These are phyloP conservation scores for Crepidotus variabilis DNA, from an alignment of 768 basidiomycete genomes.

Conservation along the genomic window DNA sequence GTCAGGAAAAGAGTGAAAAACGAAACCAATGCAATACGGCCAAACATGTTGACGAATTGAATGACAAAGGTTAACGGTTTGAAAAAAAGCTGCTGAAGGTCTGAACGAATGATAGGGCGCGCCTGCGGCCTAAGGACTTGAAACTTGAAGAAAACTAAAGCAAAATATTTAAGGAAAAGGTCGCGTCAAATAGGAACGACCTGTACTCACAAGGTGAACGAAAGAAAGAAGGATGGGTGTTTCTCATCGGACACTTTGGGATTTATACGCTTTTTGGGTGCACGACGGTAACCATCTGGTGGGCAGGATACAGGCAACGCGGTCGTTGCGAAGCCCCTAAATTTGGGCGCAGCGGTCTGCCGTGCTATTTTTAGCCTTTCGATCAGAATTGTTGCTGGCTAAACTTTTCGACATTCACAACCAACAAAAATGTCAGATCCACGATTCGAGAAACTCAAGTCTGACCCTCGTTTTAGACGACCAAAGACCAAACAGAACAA, in stretches of 20 bases:
- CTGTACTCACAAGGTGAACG: neutral
- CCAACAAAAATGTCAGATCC: constrained; percentile 61
- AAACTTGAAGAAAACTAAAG: constrained; percentile 9
- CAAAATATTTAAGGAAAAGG: constrained; percentile 15
- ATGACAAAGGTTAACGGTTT: constrained; percentile 4
- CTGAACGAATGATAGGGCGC: constrained; percentile 25
- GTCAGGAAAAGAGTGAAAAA: constrained; percentile 38
- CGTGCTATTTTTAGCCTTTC: neutral
- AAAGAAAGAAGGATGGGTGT: neutral
- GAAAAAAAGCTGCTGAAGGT: constrained; percentile 14
- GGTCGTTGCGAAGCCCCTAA: neutral
- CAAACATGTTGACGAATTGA: constrained; percentile 38
- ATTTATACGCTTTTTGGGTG: neutral
- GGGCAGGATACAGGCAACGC: no score
- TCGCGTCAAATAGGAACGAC: constrained; percentile 9
- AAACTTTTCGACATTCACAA: neutral
- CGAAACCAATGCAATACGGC: constrained; percentile 33
- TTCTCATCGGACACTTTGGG: neutral
- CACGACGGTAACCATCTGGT: neutral
- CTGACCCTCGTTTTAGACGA: constrained; percentile 90
- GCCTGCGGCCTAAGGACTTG: constrained; percentile 28
- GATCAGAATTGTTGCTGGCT: neutral
- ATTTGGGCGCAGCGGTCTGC: neutral
- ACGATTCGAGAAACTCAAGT: constrained; percentile 82
- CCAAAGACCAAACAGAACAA: constrained; percentile 79